A percentile compares a stretch with the other conserved stretches of the same genome.
Evolutionary conservation across 768 basidiomycete genomes (phyloP).

Genomic region (Pleurotus eryngii): DNA sequence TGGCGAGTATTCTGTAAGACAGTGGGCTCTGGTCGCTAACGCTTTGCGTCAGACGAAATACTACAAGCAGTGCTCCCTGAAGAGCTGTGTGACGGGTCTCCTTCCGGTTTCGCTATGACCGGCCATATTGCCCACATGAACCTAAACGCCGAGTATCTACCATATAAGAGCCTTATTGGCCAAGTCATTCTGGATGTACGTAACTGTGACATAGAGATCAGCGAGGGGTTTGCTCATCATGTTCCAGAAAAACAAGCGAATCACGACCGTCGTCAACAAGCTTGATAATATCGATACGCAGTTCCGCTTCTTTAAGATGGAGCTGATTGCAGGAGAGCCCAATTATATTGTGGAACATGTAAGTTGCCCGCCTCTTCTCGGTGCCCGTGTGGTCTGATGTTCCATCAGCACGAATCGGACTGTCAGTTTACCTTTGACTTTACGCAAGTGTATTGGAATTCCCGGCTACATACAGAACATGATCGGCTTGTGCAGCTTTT

Average conservation of each 20-base stretch:
- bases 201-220: constrained; percentile 24
- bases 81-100: constrained; percentile 71
- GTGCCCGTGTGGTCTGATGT: constrained; percentile 5
- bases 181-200: constrained; percentile 88
- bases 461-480: constrained; percentile 89
- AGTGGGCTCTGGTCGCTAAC: background rate
- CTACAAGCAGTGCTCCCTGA: constrained; percentile 80
- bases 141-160: constrained; percentile 84
- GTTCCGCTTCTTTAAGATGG: constrained; percentile 96
- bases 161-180: constrained; percentile 88
- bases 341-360: constrained; percentile 88
- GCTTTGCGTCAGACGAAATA: constrained; percentile 66
- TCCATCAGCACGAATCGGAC: constrained; percentile 69
- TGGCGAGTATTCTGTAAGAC: constrained; percentile 37
- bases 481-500: constrained; percentile 77
- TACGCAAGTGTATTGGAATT: constrained; percentile 97
- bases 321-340: constrained; percentile 87
- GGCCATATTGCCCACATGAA: constrained; percentile 97
- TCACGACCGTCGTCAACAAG: constrained; percentile 95
- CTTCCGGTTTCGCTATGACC: constrained; percentile 81
- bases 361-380: constrained; percentile 21
- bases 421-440: constrained; percentile 95
- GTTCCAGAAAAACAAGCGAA: constrained; percentile 76
- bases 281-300: constrained; percentile 78
- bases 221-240: background rate